Evolutionary conservation across 805 yeast genomes (phyloP).

Genomic region (Yamadazyma phyllophila): DNA sequence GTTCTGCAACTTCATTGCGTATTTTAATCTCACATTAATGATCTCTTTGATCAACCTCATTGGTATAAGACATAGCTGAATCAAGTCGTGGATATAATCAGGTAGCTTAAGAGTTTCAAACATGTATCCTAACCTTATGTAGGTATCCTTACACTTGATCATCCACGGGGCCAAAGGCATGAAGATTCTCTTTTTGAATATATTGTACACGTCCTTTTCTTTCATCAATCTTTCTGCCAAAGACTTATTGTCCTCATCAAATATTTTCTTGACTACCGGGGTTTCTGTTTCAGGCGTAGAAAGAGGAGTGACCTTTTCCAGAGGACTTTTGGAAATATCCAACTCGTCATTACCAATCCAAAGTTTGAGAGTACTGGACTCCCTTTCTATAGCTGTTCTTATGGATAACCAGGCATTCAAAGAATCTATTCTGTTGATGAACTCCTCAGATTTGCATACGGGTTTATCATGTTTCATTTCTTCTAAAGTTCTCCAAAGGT

Average conservation of each 20-base stretch:
- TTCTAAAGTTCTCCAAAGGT: conserved; percentile 73
- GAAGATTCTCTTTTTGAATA: conserved; percentile 69
- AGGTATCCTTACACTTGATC: conserved; percentile 73
- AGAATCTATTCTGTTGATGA: conserved; percentile 67
- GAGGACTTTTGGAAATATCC: conserved; percentile 51
- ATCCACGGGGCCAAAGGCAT: conserved; percentile 76
- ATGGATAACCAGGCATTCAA: conserved; percentile 81
- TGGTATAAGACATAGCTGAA: conserved; percentile 72
- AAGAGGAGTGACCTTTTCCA: conserved; percentile 17
- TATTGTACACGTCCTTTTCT: conserved; percentile 69
- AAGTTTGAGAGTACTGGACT: conserved; percentile 54
- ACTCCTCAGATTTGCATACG: conserved; percentile 58
- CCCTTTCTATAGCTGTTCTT: conserved; percentile 63
- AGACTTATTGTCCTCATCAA: conserved; percentile 60
- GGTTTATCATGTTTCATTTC: conserved; percentile 84
- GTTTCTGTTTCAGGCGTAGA: conserved; percentile 16
- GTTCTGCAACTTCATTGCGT: conserved; percentile 73
- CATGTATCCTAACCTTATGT: conserved; percentile 55
- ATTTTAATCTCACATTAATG: conserved; percentile 66
- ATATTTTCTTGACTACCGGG: conserved; percentile 28
- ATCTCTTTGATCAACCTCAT: conserved; percentile 75
- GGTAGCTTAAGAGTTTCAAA: conserved; percentile 74
- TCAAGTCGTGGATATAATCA: conserved; percentile 61
- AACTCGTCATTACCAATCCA: conserved; percentile 88
- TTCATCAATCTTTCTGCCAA: conserved; percentile 83